Percentiles rank a stretch among this genome's conserved stretches.
Evolutionary conservation across 2,329 filamentous ascomycete species (phyloP).

Genomic region (Neopestalotiopsis rosae): DNA sequence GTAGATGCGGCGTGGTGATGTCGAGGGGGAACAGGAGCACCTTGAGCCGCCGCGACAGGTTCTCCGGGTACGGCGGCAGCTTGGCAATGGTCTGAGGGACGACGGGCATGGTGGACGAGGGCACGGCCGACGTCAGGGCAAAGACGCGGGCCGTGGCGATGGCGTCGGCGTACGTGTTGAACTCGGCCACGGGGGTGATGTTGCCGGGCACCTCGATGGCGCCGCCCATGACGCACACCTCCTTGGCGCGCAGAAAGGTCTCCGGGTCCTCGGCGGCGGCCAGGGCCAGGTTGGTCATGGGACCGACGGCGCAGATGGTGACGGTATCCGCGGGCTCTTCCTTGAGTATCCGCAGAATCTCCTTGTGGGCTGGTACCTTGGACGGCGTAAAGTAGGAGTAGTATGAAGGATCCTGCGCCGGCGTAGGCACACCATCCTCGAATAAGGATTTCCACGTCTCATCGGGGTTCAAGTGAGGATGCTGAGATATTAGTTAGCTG

Average conservation of each 20-base stretch:
- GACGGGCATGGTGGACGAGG: conserved; percentile 81
- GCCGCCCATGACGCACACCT: conserved; percentile 95
- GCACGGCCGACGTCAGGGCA: conserved; percentile 75
- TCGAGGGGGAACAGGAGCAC: conserved; percentile 78
- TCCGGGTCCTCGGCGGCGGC: conserved; percentile 89
- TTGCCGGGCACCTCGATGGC: conserved; percentile 82
- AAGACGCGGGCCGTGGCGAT: conserved; percentile 78
- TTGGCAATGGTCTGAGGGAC: conserved; percentile 55
- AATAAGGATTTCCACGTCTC: conserved; percentile 78
- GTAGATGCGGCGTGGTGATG: conserved; percentile 73
- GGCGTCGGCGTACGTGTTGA: conserved; percentile 92
- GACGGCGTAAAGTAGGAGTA: conserved; percentile 77
- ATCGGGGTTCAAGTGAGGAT: conserved; percentile 75
- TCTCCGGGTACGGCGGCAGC: conserved; percentile 67
- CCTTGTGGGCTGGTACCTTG: conserved; percentile 74
- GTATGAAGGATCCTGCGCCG: conserved; percentile 48
- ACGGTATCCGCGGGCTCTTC: conserved; percentile 85
- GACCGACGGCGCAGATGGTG: conserved; percentile 88
- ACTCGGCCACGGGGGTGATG: conserved; percentile 84
- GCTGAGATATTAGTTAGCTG: conserved; percentile 42
- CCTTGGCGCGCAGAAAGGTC: conserved; percentile 86
- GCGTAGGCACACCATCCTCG: conserved; percentile 40
- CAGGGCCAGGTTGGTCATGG: conserved; percentile 90
- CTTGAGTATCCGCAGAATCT: conserved; percentile 85
- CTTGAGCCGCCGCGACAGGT: conserved; percentile 67